Conservation (phyloP, 805 yeast species). For the Henningerozyma blattae region DNA sequence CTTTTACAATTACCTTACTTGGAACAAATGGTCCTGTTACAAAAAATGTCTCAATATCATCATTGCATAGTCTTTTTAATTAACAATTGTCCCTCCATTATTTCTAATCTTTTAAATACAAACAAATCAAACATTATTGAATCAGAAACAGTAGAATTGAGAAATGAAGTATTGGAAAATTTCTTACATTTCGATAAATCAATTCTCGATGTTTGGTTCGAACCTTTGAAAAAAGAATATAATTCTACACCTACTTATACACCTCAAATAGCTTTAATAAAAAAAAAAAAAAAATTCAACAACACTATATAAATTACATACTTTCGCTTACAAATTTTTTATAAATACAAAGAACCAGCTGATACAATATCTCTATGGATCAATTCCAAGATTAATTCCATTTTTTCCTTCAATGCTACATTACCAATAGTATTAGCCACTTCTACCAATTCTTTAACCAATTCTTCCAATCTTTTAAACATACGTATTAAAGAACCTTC, state of each 20-base stretch:
- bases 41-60: conserved; percentile 13
- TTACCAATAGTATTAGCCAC: conserved; percentile 96
- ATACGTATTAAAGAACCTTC: conserved; percentile 93
- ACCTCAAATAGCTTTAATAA: not conserved
- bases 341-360: conserved; percentile 82
- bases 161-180: conserved; percentile 15
- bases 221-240: conserved; percentile 8
- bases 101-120: conserved; percentile 14
- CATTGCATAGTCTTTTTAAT: conserved; percentile 11
- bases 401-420: conserved; percentile 69
- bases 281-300: too few species aligned
- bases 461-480: conserved; percentile 89
- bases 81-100: conserved; percentile 13
- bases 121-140: conserved; percentile 12
- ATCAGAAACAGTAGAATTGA: conserved; percentile 14
- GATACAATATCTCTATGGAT: conserved; percentile 94
- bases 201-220: conserved; percentile 15
- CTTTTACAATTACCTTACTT: conserved; percentile 16
- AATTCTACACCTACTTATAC: not conserved
- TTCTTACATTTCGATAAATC: conserved; percentile 8
- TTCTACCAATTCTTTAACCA: conserved; percentile 75
- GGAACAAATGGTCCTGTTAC: conserved; percentile 22
- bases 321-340: conserved; percentile 1
- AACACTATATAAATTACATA: not conserved
- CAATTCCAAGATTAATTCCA: conserved; percentile 74